Conservation (phyloP, 179 eudicot genomes). For the Gypsophila paniculata region DNA sequence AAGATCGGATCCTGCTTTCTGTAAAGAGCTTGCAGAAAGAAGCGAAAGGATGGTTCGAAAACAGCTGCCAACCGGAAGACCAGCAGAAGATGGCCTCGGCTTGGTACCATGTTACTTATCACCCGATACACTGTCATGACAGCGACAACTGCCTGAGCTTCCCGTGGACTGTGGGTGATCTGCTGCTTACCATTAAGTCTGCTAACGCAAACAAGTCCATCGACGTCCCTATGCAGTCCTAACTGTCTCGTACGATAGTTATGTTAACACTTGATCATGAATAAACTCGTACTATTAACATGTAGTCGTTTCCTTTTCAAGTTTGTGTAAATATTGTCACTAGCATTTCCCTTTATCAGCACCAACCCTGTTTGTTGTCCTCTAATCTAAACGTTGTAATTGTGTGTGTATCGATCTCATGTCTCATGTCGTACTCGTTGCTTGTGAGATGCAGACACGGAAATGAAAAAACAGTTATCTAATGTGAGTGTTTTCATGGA, state of each 20-base stretch:
- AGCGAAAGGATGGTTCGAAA: slow-evolving; percentile 69
- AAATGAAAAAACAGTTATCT: no score
- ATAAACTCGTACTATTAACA: not conserved
- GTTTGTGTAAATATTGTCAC: not conserved
- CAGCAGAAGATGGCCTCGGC: slow-evolving; percentile 74
- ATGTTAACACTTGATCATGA: not conserved
- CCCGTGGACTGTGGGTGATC: slow-evolving; percentile 79
- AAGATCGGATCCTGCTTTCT: slow-evolving; percentile 67
- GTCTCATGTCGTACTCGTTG: not conserved
- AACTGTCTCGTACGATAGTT: not conserved
- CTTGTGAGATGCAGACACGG: not conserved
- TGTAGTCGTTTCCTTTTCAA: not conserved
- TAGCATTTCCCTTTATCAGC: not conserved
- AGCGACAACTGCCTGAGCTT: slow-evolving; percentile 67
- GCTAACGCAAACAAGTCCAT: slow-evolving; percentile 20
- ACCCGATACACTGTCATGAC: slow-evolving; percentile 47
- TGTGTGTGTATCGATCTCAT: no score
- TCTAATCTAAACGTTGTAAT: no score
- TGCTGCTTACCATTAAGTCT: slow-evolving; percentile 56
- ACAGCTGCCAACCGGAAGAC: slow-evolving; percentile 41
- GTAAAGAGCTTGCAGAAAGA: slow-evolving; percentile 63
- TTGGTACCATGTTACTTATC: slow-evolving; percentile 88
- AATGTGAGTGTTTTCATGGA: no score
- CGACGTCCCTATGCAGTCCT: not conserved
- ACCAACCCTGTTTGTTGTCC: not conserved